phyloP scores from a whole-genome alignment of 164 flowering plant species.

The Macadamia integrifolia region DNA sequence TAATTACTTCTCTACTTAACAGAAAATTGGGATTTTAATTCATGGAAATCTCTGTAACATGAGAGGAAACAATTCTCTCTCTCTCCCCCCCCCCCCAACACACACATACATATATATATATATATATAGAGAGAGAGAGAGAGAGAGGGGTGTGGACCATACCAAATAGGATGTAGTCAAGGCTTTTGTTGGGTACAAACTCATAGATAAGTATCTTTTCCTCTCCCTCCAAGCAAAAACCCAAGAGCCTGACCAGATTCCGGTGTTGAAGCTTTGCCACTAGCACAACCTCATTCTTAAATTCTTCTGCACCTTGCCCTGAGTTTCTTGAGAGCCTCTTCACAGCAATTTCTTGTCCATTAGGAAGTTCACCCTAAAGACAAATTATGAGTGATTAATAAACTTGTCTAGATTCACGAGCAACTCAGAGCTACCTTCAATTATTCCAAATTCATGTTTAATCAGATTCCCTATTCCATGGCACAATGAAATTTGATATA shows the following conservation, averaged over 20 bases:
- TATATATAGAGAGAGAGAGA: not conserved
- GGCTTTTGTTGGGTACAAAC: constrained; percentile 18
- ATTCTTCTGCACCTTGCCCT: constrained; percentile 18
- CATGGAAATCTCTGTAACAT: no score
- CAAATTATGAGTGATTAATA: not conserved
- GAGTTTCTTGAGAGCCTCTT: constrained; percentile 23
- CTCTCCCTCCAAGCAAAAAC: constrained; percentile 19
- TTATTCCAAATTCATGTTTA: not conserved
- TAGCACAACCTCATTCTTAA: constrained; percentile 22
- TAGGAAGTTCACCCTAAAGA: constrained; percentile 12
- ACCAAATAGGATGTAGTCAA: constrained; percentile 22
- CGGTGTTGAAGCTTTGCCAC: constrained; percentile 27
- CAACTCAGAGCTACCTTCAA: not conserved
- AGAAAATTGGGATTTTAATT: no score
- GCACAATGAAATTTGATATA: no score
- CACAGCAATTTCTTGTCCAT: constrained; percentile 26
- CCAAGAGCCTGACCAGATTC: constrained; percentile 24
- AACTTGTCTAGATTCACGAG: not conserved
- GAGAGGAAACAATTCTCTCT: no score
- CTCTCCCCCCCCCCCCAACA: no score
- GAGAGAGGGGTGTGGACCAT: not conserved
- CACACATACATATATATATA: no score
- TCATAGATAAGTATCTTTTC: constrained; percentile 26
- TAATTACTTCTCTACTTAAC: no score
- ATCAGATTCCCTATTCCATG: no score